Base-by-base conservation (phyloP, 768 basidiomycete genomes). In the Coprinellus aureogranulatus region DNA sequence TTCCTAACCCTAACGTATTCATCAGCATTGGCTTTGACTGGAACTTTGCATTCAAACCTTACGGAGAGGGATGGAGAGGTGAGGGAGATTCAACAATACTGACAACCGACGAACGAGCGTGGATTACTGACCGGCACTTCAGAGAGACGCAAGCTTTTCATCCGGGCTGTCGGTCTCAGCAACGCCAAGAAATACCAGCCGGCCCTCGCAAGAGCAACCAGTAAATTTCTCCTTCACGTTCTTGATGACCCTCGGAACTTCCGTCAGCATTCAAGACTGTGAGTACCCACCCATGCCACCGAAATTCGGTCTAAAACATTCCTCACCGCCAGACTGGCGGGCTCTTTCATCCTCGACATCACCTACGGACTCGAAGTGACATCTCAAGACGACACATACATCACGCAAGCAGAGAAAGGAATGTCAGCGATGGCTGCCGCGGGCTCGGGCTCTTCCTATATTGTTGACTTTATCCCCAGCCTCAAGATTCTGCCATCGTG, bases 391-490 rank as follows among this genome's bases (percentile, higher is more conserved):
- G 71, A 72, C 57, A 56, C 62, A 25, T 70, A 68, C 46, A 62
- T 72, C 23, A 39, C 56, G 8, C 59, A 70, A 23, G 70, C 67
- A 9, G 67, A 67, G 52, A 65, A 68, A 50, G 65, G 66, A 45
- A 53, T 72, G 40, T 53, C 62, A 12, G 53, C 70, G 41, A 55
- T 72, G 26, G 58, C 67, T 3, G 66, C 68, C 56, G 60, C 63
- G 9, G 61, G 71, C 28, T 59, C 64, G 9, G 58, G 62, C n/a
- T 60, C 60, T 18, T 60, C 46, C 66, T 61, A 80, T 80, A 52
- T 71, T 59, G 57, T 69, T 67, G 70, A 82, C 47, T 66, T 18
- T 16, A 50, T 69, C 41, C 70, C 65, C 23, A 30, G 57, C 11
- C 61, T 71, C 42, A 67, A 61, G 27, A 59, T 68, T 42, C 23